Conservation (phyloP, 2,329 filamentous ascomycete genomes). For the Penicillium freii region DNA sequence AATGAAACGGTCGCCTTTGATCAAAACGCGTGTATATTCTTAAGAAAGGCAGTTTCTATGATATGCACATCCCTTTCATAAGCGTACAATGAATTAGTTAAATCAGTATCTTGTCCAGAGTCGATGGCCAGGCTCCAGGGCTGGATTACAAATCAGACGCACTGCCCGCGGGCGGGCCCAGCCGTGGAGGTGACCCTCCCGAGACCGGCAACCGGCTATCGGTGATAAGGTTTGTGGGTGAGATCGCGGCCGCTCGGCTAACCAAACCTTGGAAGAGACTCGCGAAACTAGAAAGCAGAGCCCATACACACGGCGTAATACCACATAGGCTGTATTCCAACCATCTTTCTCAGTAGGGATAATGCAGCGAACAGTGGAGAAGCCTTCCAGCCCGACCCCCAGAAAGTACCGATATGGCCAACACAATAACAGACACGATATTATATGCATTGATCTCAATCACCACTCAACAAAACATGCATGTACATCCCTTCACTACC, state of each 20-base stretch:
- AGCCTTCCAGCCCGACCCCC: not conserved
- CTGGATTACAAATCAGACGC: not conserved
- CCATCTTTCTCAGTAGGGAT: not conserved
- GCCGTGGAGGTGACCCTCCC: not conserved
- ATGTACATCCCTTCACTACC: not conserved
- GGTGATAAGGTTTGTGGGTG: conserved; percentile 17
- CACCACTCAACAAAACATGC: not conserved
- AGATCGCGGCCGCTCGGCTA: conserved; percentile 25
- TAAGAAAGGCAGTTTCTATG: not conserved
- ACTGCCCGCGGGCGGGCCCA: not conserved
- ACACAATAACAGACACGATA: not conserved
- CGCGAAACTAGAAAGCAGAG: not conserved
- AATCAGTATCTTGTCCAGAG: too few species aligned
- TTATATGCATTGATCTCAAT: not conserved
- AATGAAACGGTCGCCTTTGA: not conserved
- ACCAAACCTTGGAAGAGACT: conserved; percentile 4
- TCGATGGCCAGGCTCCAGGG: too few species aligned
- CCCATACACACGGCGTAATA: not conserved
- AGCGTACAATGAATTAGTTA: not conserved
- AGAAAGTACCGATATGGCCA: not conserved
- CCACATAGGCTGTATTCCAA: not conserved
- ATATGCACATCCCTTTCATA: not conserved
- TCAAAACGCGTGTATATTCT: not conserved
- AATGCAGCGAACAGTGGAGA: not conserved
- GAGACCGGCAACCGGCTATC: conserved; percentile 3